A percentile compares a stretch with the other conserved stretches of the same genome.
Conservation (phyloP, 306 rosid species). For the Alnus rubra region DNA sequence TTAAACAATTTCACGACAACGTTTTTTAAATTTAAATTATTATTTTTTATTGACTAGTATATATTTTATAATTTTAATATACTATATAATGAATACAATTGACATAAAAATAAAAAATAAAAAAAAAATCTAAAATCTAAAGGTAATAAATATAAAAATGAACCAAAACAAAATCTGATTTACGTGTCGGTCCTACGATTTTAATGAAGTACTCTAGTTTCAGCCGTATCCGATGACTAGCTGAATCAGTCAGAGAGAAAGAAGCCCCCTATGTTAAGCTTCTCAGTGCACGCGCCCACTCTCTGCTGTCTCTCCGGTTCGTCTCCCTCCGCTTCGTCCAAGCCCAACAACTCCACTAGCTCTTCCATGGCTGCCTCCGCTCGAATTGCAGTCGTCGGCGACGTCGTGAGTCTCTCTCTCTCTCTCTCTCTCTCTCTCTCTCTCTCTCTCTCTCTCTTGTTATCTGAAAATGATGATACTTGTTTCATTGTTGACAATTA, state of each 20-base stretch:
- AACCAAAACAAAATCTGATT: no score
- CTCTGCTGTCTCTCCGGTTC: slow-evolving; percentile 19
- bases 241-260: neutral
- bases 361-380: slow-evolving; percentile 67
- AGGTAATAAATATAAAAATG: no score
- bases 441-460: neutral
- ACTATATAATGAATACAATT: no score
- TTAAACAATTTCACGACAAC: no score
- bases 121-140: no score
- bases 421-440: no score
- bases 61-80: no score
- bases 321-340: slow-evolving; percentile 17
- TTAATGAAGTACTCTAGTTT: neutral
- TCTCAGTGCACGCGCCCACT: slow-evolving; percentile 53
- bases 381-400: slow-evolving; percentile 82
- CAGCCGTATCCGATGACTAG: no score
- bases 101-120: no score
- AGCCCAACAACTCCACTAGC: slow-evolving; percentile 18
- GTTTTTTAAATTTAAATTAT: no score
- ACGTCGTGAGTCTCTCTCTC: slow-evolving; percentile 57
- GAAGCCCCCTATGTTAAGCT: slow-evolving; percentile 38
- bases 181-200: neutral
- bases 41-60: no score
- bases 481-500: neutral
- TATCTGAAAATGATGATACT: neutral